Conservation (phyloP, 106 monocot species). For the Ottelia alismoides region DNA sequence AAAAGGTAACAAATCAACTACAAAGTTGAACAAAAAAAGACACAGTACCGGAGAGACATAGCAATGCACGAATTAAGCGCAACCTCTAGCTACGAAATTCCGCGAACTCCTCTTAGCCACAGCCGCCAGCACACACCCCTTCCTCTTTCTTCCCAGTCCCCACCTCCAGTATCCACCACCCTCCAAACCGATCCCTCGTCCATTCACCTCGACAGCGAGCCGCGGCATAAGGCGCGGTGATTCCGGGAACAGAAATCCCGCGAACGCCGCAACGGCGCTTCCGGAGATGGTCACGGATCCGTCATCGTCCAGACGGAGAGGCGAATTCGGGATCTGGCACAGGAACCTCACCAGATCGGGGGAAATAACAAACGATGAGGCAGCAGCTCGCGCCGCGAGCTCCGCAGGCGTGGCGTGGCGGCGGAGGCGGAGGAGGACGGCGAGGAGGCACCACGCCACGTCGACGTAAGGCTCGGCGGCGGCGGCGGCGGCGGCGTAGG, state of each 20-base stretch:
- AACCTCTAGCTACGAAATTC: no score
- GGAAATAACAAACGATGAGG: conserved; percentile 1
- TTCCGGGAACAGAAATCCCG: conserved; percentile 12
- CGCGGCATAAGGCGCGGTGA: conserved; percentile 7
- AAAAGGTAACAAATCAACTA: no score
- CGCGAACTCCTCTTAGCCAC: conserved; percentile 24
- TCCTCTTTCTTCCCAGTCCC: conserved; percentile 40
- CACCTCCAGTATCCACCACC: conserved; percentile 2
- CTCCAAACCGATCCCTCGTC: conserved; percentile 12
- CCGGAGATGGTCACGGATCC: conserved; percentile 29
- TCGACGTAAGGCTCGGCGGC: conserved; percentile 16
- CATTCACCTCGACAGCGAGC: neutral
- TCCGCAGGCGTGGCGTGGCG: conserved; percentile 34
- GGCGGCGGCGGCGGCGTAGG: no score
- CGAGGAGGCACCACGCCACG: conserved; percentile 57
- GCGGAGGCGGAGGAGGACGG: conserved; percentile 39
- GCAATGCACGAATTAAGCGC: no score
- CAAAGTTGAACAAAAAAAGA: no score
- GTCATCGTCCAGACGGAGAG: conserved; percentile 19
- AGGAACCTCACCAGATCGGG: conserved; percentile 35
- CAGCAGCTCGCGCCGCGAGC: conserved; percentile 15
- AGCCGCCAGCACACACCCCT: conserved; percentile 2
- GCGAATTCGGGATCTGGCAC: conserved; percentile 54
- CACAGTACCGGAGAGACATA: no score
- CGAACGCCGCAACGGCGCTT: conserved; percentile 12